Percentiles rank a stretch among this genome's conserved stretches.
phyloP scores from a whole-genome alignment of 31 red algal genomes.

The Endocladia muricata region DNA sequence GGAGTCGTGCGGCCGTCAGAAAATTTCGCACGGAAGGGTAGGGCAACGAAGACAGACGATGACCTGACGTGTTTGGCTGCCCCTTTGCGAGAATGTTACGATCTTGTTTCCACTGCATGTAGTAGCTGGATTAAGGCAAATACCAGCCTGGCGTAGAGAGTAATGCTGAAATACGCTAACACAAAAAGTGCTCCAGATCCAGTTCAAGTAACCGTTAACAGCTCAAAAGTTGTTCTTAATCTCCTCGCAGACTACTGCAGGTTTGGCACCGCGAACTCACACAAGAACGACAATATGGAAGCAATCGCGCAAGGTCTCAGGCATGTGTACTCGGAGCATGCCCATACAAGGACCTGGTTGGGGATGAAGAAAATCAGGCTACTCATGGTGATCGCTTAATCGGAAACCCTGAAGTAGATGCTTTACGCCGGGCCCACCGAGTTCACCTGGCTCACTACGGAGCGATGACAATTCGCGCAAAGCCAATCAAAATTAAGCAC shows the following conservation, averaged over 20 bases:
- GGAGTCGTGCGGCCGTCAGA: no score
- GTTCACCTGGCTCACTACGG: not conserved
- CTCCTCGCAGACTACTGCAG: constrained; percentile 38
- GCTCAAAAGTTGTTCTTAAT: constrained; percentile 32
- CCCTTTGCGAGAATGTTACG: not conserved
- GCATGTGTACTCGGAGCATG: constrained; percentile 10
- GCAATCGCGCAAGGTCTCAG: constrained; percentile 19
- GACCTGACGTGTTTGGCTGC: not conserved
- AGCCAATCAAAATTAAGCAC: constrained; percentile 1
- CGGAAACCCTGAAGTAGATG: constrained; percentile 27
- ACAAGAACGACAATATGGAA: constrained; percentile 14
- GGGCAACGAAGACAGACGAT: not conserved
- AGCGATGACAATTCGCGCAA: not conserved
- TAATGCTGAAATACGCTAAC: not conserved
- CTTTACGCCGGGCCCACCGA: constrained; percentile 9
- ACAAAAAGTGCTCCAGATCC: constrained; percentile 13
- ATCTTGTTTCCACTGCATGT: not conserved
- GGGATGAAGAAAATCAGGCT: not conserved
- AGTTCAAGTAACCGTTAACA: constrained; percentile 7
- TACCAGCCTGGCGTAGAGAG: not conserved
- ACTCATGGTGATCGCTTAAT: constrained; percentile 16
- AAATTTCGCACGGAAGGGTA: not conserved
- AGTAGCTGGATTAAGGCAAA: not conserved
- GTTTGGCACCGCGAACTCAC: constrained; percentile 4
- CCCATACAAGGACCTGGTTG: constrained; percentile 8